Evolutionary conservation across 2,329 filamentous ascomycete species (phyloP).

Genomic region (Paradendryphiella salina): DNA sequence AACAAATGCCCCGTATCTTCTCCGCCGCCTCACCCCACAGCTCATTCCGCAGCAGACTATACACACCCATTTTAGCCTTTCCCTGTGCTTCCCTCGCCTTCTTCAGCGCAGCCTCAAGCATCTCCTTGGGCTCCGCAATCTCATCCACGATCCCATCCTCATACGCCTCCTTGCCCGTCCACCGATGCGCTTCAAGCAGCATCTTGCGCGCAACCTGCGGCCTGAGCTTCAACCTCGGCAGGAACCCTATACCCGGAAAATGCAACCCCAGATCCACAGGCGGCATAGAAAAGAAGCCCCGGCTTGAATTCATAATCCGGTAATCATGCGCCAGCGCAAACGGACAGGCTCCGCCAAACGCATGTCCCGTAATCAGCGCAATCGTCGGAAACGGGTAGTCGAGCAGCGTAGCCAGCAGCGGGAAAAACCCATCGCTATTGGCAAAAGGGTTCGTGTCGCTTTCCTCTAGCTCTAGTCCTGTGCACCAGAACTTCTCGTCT

Average conservation of each 20-base stretch:
- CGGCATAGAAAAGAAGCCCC: constrained; percentile 48
- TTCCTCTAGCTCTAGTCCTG: constrained; percentile 55
- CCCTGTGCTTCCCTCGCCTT: constrained; percentile 51
- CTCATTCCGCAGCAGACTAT: constrained; percentile 56
- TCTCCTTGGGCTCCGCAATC: constrained; percentile 51
- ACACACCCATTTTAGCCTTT: constrained; percentile 55
- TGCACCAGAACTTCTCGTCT: constrained; percentile 58
- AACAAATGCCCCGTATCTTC: constrained; percentile 57
- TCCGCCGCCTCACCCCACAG: constrained; percentile 58
- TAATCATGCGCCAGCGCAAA: constrained; percentile 55
- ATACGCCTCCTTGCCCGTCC: constrained; percentile 57
- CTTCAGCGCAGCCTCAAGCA: constrained; percentile 54
- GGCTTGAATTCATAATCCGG: constrained; percentile 46
- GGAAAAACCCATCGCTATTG: constrained; percentile 62
- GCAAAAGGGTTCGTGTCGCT: constrained; percentile 56
- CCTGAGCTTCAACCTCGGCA: constrained; percentile 57
- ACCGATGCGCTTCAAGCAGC: constrained; percentile 59
- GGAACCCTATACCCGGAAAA: constrained; percentile 58
- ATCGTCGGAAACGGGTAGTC: constrained; percentile 57
- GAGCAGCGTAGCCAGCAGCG: constrained; percentile 54
- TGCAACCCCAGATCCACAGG: constrained; percentile 60
- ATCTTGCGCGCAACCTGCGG: constrained; percentile 59
- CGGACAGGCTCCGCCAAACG: constrained; percentile 55
- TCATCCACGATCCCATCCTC: constrained; percentile 59
- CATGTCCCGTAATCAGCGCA: constrained; percentile 54